A percentile compares a stretch with the other conserved stretches of the same genome.
These are phyloP conservation scores for Huntiella bhutanensis DNA, from an alignment of 2,329 filamentous ascomycete genomes.

Conservation along the genomic window DNA sequence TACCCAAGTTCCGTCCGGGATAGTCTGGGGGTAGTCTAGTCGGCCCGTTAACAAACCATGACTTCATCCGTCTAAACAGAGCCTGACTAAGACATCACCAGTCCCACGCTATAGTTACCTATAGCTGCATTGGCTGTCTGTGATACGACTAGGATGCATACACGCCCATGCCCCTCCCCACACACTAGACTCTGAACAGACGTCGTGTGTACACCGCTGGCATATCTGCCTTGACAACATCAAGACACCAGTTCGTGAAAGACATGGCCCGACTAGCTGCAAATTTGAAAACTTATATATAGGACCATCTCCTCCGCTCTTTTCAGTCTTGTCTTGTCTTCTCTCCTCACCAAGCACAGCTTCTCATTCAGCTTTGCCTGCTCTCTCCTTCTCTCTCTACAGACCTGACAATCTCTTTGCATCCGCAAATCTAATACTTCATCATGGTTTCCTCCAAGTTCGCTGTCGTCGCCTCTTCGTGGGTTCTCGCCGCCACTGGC, in stretches of 20 bases:
- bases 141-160: too few relatives aligned
- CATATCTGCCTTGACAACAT: not conserved
- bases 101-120: too few relatives aligned
- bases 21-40: slow-evolving; percentile 7
- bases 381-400: slow-evolving; percentile 1
- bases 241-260: not conserved
- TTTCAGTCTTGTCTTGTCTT: slow-evolving; percentile 5
- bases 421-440: not conserved
- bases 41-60: slow-evolving; percentile 9
- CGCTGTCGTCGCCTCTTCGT: slow-evolving; percentile 8
- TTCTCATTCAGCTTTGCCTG: slow-evolving; percentile 8
- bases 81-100: not conserved
- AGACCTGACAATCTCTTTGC: slow-evolving; percentile 2
- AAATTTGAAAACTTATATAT: slow-evolving; percentile 9
- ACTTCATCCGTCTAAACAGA: slow-evolving; percentile 5
- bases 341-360: slow-evolving; percentile 10
- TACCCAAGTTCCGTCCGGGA: not conserved
- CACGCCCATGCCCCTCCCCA: too few relatives aligned
- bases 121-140: too few relatives aligned
- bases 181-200: too few relatives aligned
- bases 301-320: slow-evolving; percentile 7
- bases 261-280: not conserved
- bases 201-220: too few relatives aligned
- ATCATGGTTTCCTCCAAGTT: slow-evolving; percentile 10
- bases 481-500: slow-evolving; percentile 10